phyloP scores from a whole-genome alignment of 805 yeast species.

The Pichia pseudocactophila region DNA sequence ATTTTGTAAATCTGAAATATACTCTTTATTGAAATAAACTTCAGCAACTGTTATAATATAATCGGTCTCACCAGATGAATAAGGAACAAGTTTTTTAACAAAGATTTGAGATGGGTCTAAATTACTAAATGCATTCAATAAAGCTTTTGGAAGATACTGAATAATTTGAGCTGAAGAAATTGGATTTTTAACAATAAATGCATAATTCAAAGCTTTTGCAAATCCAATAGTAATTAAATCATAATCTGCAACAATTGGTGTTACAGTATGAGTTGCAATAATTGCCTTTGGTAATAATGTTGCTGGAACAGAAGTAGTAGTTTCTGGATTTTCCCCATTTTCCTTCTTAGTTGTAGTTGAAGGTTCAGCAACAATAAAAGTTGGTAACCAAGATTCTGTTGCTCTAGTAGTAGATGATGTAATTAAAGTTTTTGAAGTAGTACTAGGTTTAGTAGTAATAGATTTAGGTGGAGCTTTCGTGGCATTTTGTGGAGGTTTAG shows the following conservation, averaged over 20 bases:
- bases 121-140: constrained; percentile 48
- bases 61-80: constrained; percentile 41
- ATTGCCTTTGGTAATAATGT: constrained; percentile 69
- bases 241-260: constrained; percentile 35
- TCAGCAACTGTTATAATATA: constrained; percentile 86
- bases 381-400: constrained; percentile 14
- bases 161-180: constrained; percentile 78
- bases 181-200: constrained; percentile 66
- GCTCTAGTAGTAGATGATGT: constrained; percentile 1
- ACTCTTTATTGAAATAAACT: constrained; percentile 62
- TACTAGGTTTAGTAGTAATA: constrained; percentile 3
- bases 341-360: constrained; percentile 1
- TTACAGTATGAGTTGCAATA: constrained; percentile 41
- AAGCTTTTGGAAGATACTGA: constrained; percentile 70
- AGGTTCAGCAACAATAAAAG: constrained; percentile 11
- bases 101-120: constrained; percentile 32
- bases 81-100: constrained; percentile 70
- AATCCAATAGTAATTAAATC: constrained; percentile 68
- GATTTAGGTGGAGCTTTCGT: no score
- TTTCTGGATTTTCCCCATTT: background rate
- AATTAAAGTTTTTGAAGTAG: background rate
- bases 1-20: constrained; percentile 40
- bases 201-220: constrained; percentile 69
- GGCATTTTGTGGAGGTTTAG: no score
- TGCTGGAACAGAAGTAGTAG: constrained; percentile 28